A percentile compares a stretch with the other conserved stretches of the same genome.
Evolutionary conservation across 495 filamentous ascomycete species (phyloP).

Genomic region (Trichodelitschia bisporula): DNA sequence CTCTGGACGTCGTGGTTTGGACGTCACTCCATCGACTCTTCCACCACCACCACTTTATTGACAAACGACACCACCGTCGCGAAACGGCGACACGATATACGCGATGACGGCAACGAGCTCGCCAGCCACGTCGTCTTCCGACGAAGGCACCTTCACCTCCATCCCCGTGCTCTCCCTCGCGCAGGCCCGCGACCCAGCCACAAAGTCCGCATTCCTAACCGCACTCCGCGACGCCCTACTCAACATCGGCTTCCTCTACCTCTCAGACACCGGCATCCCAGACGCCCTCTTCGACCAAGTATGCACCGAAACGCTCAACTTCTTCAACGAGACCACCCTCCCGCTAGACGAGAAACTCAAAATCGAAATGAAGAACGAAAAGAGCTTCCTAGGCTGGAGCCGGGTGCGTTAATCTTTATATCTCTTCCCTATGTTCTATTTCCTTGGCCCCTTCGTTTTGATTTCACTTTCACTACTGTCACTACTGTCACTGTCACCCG

Average conservation of each 20-base stretch:
- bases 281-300: slow-evolving; percentile 40
- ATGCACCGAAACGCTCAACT: slow-evolving; percentile 36
- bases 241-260: slow-evolving; percentile 83
- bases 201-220: slow-evolving; percentile 49
- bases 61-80: too few relatives aligned
- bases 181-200: slow-evolving; percentile 31
- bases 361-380: slow-evolving; percentile 73
- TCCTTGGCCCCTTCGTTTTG: too few relatives aligned
- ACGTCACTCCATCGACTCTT: too few relatives aligned
- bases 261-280: slow-evolving; percentile 60
- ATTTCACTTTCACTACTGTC: too few relatives aligned
- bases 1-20: too few relatives aligned
- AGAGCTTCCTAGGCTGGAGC: slow-evolving; percentile 18
- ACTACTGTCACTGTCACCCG: too few relatives aligned
- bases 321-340: slow-evolving; percentile 41
- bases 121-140: too few relatives aligned
- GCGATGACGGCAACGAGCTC: too few relatives aligned
- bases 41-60: too few relatives aligned
- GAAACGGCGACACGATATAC: too few relatives aligned
- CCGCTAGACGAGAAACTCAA: slow-evolving; percentile 53
- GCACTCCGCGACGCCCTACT: slow-evolving; percentile 56
- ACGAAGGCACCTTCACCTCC: slow-evolving; percentile 41
- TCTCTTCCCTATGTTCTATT: too few relatives aligned
- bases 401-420: too few relatives aligned
- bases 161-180: slow-evolving; percentile 69